Conservation (phyloP, 2,329 filamentous ascomycete species). For the Leptodontidium sp. region DNA sequence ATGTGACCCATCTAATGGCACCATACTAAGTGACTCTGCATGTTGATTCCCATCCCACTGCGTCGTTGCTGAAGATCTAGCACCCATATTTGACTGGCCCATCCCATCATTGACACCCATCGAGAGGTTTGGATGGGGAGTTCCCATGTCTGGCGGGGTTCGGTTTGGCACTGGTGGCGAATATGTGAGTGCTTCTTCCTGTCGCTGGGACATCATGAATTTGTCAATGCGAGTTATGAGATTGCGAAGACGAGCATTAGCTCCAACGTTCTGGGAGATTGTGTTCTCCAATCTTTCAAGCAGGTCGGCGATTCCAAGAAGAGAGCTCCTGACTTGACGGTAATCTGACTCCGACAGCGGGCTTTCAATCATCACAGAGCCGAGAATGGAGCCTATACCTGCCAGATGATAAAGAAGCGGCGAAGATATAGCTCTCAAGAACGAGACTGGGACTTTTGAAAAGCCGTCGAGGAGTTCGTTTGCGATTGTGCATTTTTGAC, state of each 20-base stretch:
- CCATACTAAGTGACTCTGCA: background rate
- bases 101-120: background rate
- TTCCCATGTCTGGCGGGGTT: background rate
- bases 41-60: background rate
- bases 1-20: background rate
- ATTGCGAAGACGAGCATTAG: slow-evolving; percentile 50
- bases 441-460: slow-evolving; percentile 53
- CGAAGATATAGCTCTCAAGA: slow-evolving; percentile 56
- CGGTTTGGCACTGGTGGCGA: background rate
- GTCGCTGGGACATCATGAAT: slow-evolving; percentile 31
- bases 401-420: slow-evolving; percentile 58
- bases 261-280: slow-evolving; percentile 49
- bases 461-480: slow-evolving; percentile 55
- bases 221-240: slow-evolving; percentile 55
- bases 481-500: slow-evolving; percentile 56
- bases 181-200: background rate
- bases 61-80: no score
- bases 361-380: slow-evolving; percentile 51
- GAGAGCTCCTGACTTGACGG: slow-evolving; percentile 49
- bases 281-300: slow-evolving; percentile 54
- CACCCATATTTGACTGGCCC: background rate
- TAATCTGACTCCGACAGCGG: slow-evolving; percentile 35
- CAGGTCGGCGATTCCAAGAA: slow-evolving; percentile 55
- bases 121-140: background rate
- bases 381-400: slow-evolving; percentile 58